Conservation (phyloP, 2,329 filamentous ascomycete species). For the Stachybotrys chartarum region DNA sequence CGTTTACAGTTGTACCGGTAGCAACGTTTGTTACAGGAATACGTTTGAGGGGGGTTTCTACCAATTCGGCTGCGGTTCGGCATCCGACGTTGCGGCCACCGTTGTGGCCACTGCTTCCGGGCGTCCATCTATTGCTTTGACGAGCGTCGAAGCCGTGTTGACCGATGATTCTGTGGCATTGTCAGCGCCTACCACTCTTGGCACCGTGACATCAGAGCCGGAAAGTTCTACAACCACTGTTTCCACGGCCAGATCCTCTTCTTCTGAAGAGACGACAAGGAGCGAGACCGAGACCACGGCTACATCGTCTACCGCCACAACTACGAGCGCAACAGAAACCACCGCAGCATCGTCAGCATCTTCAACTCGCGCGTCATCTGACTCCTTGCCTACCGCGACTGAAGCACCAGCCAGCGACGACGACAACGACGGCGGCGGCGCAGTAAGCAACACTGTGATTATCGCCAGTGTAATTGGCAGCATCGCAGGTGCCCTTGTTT, state of each 20-base stretch:
- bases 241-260: slow-evolving; percentile 4
- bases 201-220: slow-evolving; percentile 11
- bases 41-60: slow-evolving; percentile 46
- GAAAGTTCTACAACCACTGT: slow-evolving; percentile 6
- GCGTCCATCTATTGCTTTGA: slow-evolving; percentile 22
- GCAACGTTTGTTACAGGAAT: slow-evolving; percentile 48
- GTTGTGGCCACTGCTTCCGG: slow-evolving; percentile 41
- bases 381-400: slow-evolving; percentile 1
- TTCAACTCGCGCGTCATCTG: neutral
- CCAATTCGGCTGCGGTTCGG: slow-evolving; percentile 49
- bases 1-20: slow-evolving; percentile 46
- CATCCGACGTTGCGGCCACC: slow-evolving; percentile 38
- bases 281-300: slow-evolving; percentile 5
- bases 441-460: slow-evolving; percentile 39
- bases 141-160: slow-evolving; percentile 31
- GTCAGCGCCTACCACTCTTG: slow-evolving; percentile 33
- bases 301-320: neutral
- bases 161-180: slow-evolving; percentile 31
- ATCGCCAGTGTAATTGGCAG: slow-evolving; percentile 48
- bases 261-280: slow-evolving; percentile 2
- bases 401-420: slow-evolving; percentile 1
- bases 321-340: slow-evolving; percentile 1
- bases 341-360: slow-evolving; percentile 4
- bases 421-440: slow-evolving; percentile 11
- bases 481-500: slow-evolving; percentile 34